Percentiles rank a stretch among this genome's conserved stretches.
Conservation (phyloP, 2,329 filamentous ascomycete species). For the Alternaria metachromatica region DNA sequence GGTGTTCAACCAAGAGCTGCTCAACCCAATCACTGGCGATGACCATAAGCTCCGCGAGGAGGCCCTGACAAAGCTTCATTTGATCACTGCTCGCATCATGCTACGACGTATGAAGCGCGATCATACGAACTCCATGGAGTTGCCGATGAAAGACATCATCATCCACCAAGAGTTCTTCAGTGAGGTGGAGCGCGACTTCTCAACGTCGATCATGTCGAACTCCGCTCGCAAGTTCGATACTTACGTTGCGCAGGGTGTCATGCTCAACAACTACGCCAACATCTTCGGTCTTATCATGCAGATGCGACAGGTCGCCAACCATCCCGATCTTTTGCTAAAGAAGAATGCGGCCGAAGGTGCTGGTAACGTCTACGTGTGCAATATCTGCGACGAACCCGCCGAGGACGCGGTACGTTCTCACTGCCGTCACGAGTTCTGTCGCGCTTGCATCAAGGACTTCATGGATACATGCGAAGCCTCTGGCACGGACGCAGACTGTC, state of each 20-base stretch:
- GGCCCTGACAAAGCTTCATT: constrained; percentile 81
- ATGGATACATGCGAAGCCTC: constrained; percentile 76
- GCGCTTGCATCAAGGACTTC: constrained; percentile 79
- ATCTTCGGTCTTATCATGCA: constrained; percentile 99
- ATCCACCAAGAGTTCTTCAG: constrained; percentile 96
- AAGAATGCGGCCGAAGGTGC: constrained; percentile 79
- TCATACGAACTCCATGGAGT: constrained; percentile 91
- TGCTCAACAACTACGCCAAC: constrained; percentile 90
- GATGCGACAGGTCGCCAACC: constrained; percentile 97
- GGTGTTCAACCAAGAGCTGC: constrained; percentile 91
- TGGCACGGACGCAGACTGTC: constrained; percentile 71
- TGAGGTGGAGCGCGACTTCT: constrained; percentile 94
- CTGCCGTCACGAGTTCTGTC: constrained; percentile 93
- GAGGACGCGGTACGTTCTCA: constrained; percentile 92
- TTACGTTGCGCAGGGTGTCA: constrained; percentile 90
- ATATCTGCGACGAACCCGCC: constrained; percentile 94
- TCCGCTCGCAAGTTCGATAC: constrained; percentile 90
- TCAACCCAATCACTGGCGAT: constrained; percentile 73
- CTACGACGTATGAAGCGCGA: constrained; percentile 92
- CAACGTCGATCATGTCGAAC: constrained; percentile 92
- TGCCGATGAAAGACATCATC: constrained; percentile 91
- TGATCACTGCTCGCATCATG: constrained; percentile 95
- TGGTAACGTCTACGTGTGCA: constrained; percentile 89
- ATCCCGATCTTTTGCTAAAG: constrained; percentile 91
- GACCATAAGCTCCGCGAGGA: constrained; percentile 63